Evolutionary conservation across 192 early-diverging fungal genomes (phyloP), one percentile per base, ranked within the genome.

Genomic region (Linderina pennispora): DNA sequence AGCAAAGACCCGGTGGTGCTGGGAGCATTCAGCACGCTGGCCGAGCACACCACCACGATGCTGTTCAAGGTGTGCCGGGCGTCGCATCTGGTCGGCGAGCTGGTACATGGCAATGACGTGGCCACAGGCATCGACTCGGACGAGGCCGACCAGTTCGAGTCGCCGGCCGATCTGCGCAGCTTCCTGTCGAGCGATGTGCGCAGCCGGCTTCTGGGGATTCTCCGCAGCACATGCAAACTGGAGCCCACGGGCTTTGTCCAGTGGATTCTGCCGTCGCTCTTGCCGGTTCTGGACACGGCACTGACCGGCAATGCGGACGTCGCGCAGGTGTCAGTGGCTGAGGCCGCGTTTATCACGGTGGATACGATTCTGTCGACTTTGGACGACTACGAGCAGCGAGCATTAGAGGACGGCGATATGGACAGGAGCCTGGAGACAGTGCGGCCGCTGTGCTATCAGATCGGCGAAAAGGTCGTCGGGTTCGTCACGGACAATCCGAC

Each of bases 361-460:
- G 68, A 63, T 18, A 20, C 68, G 4, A 39, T 64, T 1, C 40
- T 71, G 15, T 31, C 56, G 14, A 48, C 68, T 9, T 52, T 71
- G 15, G 61, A 71, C 49, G 68, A 64, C 18, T 41, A 26, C 36
- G 61, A 71, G 56, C 68, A 71, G 37, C 48, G 37, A n/a, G 61
- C 56, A n/a, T 28, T 71, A 36, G 48, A 36, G 8, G 61, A 71
- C 13, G 50, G 53, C 35, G 53, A 55, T 8, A 26, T 18, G 2
- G 36, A 25, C 1, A 11, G 13, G 7, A 32, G 33, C 16, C 35
- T 16, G 2, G 38, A 40, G 15, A 35, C 58, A 6, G 66, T 60
- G 8, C 45, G 66, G 2, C 45, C 19, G n/a, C 40, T 45, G 4
- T 63, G 61, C 46, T 64, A 59, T 26, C 36, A 48, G 34, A 52